These are phyloP conservation scores for Graphiopsis chlorocephala DNA, from an alignment of 2,329 filamentous ascomycete species.

Conservation along the genomic window DNA sequence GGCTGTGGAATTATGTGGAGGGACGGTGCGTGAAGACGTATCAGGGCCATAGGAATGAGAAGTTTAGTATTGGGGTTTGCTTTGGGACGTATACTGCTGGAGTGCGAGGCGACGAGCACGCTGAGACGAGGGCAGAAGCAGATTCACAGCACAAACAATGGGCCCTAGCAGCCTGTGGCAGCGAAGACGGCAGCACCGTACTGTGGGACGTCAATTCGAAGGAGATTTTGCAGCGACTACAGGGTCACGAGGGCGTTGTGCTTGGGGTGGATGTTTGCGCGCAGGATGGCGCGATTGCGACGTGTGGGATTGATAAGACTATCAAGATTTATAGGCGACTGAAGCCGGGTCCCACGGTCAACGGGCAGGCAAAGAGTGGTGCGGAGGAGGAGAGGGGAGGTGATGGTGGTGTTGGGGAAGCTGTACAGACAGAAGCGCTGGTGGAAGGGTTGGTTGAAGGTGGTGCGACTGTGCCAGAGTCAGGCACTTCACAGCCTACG, in stretches of 20 bases:
- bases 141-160: slow-evolving; percentile 17
- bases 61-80: slow-evolving; percentile 79
- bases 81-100: slow-evolving; percentile 65
- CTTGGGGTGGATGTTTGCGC: slow-evolving; percentile 60
- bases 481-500: not conserved
- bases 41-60: slow-evolving; percentile 82
- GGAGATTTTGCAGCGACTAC: slow-evolving; percentile 67
- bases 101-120: not conserved
- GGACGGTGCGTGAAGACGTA: slow-evolving; percentile 95
- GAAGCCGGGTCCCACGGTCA: not conserved
- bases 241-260: slow-evolving; percentile 58
- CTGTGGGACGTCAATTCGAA: slow-evolving; percentile 92
- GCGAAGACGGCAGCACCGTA: slow-evolving; percentile 80
- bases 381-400: not conserved
- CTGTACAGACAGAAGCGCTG: not conserved
- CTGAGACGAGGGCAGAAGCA: slow-evolving; percentile 25
- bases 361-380: not conserved
- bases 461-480: not conserved
- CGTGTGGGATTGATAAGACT: slow-evolving; percentile 61
- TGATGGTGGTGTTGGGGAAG: not conserved
- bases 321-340: slow-evolving; percentile 57
- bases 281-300: slow-evolving; percentile 55
- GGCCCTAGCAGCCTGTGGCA: slow-evolving; percentile 76
- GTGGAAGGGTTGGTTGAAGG: not conserved
- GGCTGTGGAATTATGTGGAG: slow-evolving; percentile 92